Percentiles rank a stretch among this genome's conserved stretches.
Evolutionary conservation across 2,329 filamentous ascomycete species (phyloP).

Genomic region (Fusarium euwallaceae): DNA sequence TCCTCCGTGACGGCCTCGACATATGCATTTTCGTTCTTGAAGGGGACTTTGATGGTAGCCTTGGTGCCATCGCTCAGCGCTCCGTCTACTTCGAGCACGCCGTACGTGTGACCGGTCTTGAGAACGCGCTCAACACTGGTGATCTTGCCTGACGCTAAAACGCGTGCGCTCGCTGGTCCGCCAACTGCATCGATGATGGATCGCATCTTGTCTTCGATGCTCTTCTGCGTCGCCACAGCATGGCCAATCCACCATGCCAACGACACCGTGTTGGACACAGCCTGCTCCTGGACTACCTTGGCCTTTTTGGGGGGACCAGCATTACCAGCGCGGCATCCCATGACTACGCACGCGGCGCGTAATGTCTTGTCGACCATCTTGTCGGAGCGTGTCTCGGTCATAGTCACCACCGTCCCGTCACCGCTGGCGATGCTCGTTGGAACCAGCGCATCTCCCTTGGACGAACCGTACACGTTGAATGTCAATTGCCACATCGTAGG

Average conservation of each 20-base stretch:
- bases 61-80: conserved; percentile 44
- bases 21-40: conserved; percentile 57
- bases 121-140: conserved; percentile 56
- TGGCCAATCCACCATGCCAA: conserved; percentile 63
- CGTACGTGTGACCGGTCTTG: conserved; percentile 58
- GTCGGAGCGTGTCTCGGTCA: conserved; percentile 45
- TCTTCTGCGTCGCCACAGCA: conserved; percentile 52
- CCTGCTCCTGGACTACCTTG: conserved; percentile 48
- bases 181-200: conserved; percentile 56
- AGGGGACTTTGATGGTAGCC: conserved; percentile 51
- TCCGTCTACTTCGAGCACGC: conserved; percentile 56
- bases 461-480: conserved; percentile 2
- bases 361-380: conserved; percentile 32
- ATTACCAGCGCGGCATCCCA: conserved; percentile 51
- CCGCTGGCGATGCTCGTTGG: not conserved
- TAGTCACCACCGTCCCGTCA: not conserved
- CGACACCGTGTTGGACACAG: conserved; percentile 53
- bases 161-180: conserved; percentile 41
- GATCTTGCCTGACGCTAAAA: conserved; percentile 47
- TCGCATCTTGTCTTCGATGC: conserved; percentile 57
- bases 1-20: not conserved
- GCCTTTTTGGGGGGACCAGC: conserved; percentile 49
- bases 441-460: not conserved
- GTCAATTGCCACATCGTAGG: conserved; percentile 43
- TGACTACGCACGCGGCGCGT: conserved; percentile 32